A percentile compares a stretch with the other conserved stretches of the same genome.
Evolutionary conservation across 306 rosid genomes (phyloP).

Genomic region (Urtica urens): DNA sequence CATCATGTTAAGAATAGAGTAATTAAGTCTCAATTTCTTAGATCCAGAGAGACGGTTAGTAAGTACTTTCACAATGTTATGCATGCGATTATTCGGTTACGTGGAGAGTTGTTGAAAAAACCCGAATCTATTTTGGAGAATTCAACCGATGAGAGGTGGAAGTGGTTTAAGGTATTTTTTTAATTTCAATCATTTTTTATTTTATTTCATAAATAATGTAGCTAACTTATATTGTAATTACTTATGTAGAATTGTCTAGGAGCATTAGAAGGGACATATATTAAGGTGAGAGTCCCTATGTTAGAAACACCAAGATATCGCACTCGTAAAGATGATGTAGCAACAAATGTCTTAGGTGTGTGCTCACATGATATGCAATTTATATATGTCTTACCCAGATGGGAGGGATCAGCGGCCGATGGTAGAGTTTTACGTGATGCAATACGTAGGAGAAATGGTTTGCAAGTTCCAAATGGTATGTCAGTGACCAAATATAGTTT

Average conservation of each 20-base stretch:
- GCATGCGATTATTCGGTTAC: neutral
- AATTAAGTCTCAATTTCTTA: neutral
- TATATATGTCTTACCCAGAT: too few species aligned
- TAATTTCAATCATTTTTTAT: neutral
- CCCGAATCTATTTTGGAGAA: neutral
- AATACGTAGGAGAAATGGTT: neutral
- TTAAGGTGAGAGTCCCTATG: neutral
- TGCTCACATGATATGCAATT: neutral
- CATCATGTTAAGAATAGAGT: constrained; percentile 10
- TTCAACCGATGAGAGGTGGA: constrained; percentile 4
- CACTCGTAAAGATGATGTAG: neutral
- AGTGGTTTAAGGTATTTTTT: constrained; percentile 12
- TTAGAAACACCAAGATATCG: neutral
- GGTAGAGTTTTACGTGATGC: neutral
- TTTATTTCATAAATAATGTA: neutral
- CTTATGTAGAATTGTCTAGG: constrained; percentile 2
- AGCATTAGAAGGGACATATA: constrained; percentile 3
- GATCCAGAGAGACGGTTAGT: constrained; percentile 4
- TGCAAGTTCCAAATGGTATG: neutral
- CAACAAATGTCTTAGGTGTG: constrained; percentile 3
- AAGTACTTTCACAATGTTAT: neutral
- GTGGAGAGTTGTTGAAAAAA: neutral
- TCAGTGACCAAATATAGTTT: neutral
- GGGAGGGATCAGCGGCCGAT: neutral
- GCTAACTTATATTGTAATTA: neutral